phyloP scores from a whole-genome alignment of 345 rosid genomes.

The Euphorbia peplus region DNA sequence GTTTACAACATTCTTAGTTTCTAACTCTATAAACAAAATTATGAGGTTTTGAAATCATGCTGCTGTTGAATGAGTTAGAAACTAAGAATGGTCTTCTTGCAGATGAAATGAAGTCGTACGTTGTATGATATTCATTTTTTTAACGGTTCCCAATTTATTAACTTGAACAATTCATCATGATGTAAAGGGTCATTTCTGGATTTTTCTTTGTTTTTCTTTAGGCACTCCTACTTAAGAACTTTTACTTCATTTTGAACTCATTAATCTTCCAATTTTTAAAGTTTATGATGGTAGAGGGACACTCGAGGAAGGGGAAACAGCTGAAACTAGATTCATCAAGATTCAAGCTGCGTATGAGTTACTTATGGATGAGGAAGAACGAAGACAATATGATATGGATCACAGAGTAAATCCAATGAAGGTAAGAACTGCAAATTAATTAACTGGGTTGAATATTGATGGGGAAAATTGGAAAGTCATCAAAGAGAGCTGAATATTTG shows the following conservation, averaged over 20 bases:
- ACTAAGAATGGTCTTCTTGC: background rate
- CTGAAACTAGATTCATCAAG: conserved; percentile 94
- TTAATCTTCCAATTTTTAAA: conserved; percentile 25
- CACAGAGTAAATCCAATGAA: conserved; percentile 87
- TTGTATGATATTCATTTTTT: background rate
- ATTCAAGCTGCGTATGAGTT: conserved; percentile 97
- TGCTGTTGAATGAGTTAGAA: conserved; percentile 6
- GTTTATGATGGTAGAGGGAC: conserved; percentile 91
- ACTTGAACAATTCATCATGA: background rate
- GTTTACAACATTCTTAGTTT: too few relatives aligned
- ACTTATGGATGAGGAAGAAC: conserved; percentile 71
- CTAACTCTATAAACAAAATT: too few relatives aligned
- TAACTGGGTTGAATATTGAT: background rate
- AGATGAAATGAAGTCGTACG: background rate
- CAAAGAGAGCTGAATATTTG: background rate
- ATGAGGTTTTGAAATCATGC: background rate
- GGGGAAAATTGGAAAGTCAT: background rate
- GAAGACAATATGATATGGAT: conserved; percentile 74
- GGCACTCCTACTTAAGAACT: conserved; percentile 1
- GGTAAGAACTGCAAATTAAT: conserved; percentile 31
- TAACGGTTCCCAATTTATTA: background rate
- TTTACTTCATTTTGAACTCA: conserved; percentile 17
- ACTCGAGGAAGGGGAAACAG: conserved; percentile 92
- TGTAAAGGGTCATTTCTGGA: background rate
- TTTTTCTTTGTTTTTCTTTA: conserved; percentile 8